These are phyloP conservation scores for Fusarium lyarnte DNA, from an alignment of 2,329 filamentous ascomycete species.

Conservation along the genomic window DNA sequence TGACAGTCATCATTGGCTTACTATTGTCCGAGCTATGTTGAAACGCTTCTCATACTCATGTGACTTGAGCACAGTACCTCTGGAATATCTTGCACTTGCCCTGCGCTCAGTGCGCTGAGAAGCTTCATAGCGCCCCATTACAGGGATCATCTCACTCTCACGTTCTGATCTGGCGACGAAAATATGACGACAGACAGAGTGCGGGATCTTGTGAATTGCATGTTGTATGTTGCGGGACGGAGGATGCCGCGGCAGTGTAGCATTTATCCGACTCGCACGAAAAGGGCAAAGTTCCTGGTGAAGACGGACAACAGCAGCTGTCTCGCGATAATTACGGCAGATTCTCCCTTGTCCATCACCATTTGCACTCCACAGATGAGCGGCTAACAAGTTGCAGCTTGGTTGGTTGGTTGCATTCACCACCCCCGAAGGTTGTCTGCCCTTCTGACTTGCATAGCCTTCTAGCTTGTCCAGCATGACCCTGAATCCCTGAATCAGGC, in stretches of 20 bases:
- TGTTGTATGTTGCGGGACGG: slow-evolving; percentile 2
- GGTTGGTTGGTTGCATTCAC: slow-evolving; percentile 7
- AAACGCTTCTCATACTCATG: neutral
- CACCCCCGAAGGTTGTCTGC: slow-evolving; percentile 37
- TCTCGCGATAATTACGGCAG: slow-evolving; percentile 38
- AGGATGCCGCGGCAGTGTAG: slow-evolving; percentile 31
- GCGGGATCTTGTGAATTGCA: slow-evolving; percentile 18
- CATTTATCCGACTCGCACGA: slow-evolving; percentile 17
- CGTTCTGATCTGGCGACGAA: slow-evolving; percentile 14
- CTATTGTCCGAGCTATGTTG: neutral
- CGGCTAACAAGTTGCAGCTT: neutral
- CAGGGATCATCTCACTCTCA: neutral
- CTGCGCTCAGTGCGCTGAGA: neutral
- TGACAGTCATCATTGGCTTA: neutral
- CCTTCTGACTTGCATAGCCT: slow-evolving; percentile 43
- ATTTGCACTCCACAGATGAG: slow-evolving; percentile 23
- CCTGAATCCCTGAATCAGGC: slow-evolving; percentile 38
- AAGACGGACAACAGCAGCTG: slow-evolving; percentile 27
- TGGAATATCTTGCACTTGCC: neutral
- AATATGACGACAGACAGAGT: slow-evolving; percentile 17
- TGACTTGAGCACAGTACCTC: neutral
- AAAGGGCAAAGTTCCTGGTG: slow-evolving; percentile 22
- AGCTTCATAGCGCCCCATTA: slow-evolving; percentile 1
- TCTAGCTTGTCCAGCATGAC: slow-evolving; percentile 27
- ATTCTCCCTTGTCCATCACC: slow-evolving; percentile 34